Percentiles rank a stretch among this genome's conserved stretches.
phyloP scores from a whole-genome alignment of 2,329 filamentous ascomycete genomes.

The Mariannaea elegans region DNA sequence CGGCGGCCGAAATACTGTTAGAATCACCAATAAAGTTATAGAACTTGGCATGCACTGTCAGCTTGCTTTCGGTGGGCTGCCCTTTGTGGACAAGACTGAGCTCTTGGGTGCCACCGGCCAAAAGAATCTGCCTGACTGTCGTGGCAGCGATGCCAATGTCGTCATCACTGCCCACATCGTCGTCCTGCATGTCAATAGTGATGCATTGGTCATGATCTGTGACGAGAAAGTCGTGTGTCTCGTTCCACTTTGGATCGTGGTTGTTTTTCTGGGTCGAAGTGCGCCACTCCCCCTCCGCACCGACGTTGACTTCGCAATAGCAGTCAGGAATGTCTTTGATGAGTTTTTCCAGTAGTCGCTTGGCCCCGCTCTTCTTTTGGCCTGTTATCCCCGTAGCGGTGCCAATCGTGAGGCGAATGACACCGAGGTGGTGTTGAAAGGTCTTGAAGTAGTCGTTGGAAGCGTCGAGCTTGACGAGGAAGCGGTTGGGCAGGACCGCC shows the following conservation, averaged over 20 bases:
- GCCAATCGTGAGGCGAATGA: constrained; percentile 36
- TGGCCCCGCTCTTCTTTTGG: constrained; percentile 37
- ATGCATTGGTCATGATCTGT: constrained; percentile 37
- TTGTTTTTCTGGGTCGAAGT: constrained; percentile 38
- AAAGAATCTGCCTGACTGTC: constrained; percentile 34
- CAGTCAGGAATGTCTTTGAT: constrained; percentile 38
- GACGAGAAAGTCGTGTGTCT: constrained; percentile 40
- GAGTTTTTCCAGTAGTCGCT: constrained; percentile 31
- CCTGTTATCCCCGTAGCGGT: constrained; percentile 33
- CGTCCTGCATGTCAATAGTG: constrained; percentile 33
- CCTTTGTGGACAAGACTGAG: constrained; percentile 34
- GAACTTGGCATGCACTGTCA: constrained; percentile 36
- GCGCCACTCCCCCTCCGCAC: constrained; percentile 37
- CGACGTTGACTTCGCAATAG: constrained; percentile 35
- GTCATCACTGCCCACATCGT: constrained; percentile 35
- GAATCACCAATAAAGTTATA: constrained; percentile 32
- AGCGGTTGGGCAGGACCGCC: constrained; percentile 40
- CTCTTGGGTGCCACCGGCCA: constrained; percentile 31
- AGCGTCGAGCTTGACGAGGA: constrained; percentile 37
- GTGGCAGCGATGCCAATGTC: constrained; percentile 35
- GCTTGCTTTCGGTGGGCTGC: constrained; percentile 27
- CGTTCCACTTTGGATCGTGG: constrained; percentile 36
- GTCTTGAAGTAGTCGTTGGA: constrained; percentile 42
- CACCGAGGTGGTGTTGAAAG: constrained; percentile 35
- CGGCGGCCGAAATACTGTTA: constrained; percentile 26